These are phyloP conservation scores for Lactifluus pinguis DNA, from an alignment of 768 basidiomycete species.

Conservation along the genomic window DNA sequence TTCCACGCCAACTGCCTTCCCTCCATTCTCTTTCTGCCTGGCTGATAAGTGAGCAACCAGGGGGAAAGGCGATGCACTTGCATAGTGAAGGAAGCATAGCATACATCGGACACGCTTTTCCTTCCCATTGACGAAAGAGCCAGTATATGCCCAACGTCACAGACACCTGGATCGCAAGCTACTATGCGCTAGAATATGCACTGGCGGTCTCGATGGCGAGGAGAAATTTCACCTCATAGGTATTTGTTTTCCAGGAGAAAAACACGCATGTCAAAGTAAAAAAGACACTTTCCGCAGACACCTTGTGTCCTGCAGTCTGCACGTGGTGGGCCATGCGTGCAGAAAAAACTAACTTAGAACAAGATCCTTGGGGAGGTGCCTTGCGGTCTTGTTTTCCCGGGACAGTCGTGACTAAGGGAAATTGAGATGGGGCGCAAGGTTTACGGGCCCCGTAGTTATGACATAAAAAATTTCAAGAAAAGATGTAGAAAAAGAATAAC, in stretches of 20 bases:
- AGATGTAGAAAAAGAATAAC: not conserved
- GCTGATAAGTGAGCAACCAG: not conserved
- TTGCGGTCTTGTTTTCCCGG: not conserved
- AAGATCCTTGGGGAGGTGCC: not conserved
- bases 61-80: not conserved
- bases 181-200: not conserved
- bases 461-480: not conserved
- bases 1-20: not conserved
- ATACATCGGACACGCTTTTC: not conserved
- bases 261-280: not conserved
- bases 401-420: not conserved
- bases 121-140: not conserved
- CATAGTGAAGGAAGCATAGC: not conserved
- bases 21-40: not conserved
- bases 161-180: not conserved
- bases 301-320: not conserved
- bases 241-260: not conserved
- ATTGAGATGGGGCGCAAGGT: not conserved
- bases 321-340: not conserved
- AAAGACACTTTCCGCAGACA: not conserved
- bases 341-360: not conserved
- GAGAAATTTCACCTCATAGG: not conserved
- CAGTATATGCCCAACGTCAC: not conserved
- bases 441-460: not conserved
- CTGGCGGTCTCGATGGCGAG: not conserved